Conservation (phyloP, 2,329 filamentous ascomycete genomes). For the Cladosporium cucumerinum region DNA sequence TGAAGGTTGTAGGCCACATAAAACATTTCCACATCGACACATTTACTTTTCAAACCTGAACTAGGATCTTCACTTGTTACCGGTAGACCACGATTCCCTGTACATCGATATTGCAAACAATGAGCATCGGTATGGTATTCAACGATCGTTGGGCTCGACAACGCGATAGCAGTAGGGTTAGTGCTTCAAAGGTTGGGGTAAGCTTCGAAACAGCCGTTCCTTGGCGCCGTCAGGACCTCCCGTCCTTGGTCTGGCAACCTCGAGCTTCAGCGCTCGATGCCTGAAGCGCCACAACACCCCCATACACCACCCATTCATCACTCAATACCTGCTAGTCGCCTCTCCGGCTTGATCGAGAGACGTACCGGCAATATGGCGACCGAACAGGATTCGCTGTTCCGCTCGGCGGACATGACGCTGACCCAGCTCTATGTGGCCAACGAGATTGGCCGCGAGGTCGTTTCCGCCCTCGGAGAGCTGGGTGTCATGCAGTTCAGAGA, state of each 20-base stretch:
- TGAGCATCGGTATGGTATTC: too few species aligned
- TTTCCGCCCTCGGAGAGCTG: constrained; percentile 92
- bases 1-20: too few species aligned
- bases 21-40: too few species aligned
- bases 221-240: not conserved
- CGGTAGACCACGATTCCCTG: too few species aligned
- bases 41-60: too few species aligned
- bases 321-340: constrained; percentile 6
- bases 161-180: not conserved
- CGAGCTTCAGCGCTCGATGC: constrained; percentile 1
- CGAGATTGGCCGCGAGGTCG: constrained; percentile 96
- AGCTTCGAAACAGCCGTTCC: not conserved
- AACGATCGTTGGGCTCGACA: not conserved
- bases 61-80: too few species aligned
- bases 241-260: not conserved
- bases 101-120: too few species aligned
- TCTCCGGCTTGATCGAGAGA: constrained; percentile 9
- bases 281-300: not conserved
- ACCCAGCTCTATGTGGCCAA: constrained; percentile 99
- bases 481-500: constrained; percentile 96
- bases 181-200: not conserved
- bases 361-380: constrained; percentile 50
- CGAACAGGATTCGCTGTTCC: constrained; percentile 88
- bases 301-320: constrained; percentile 3
- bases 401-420: constrained; percentile 99